Evolutionary conservation across 345 rosid genomes (phyloP).

Genomic region (Streptanthus diversifolius): DNA sequence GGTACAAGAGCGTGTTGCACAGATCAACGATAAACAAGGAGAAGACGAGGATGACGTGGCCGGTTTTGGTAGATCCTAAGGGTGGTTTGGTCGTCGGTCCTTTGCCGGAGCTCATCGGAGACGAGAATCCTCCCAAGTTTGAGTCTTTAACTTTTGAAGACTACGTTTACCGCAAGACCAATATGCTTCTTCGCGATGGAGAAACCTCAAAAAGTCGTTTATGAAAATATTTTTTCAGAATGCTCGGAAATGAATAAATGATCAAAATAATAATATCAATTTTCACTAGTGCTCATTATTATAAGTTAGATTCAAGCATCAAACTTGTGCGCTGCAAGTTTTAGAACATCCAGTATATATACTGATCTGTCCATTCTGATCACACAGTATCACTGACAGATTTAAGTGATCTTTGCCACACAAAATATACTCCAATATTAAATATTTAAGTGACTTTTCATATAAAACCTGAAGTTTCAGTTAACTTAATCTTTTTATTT

Average conservation of each 20-base stretch:
- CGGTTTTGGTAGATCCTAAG: neutral
- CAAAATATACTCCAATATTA: too few species aligned
- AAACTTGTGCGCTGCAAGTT: too few species aligned
- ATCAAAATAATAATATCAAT: too few species aligned
- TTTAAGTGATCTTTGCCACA: too few species aligned
- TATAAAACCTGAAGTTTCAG: too few species aligned
- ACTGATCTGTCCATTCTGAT: too few species aligned
- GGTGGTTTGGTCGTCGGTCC: neutral
- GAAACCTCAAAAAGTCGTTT: neutral
- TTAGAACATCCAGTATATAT: too few species aligned
- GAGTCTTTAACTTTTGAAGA: neutral
- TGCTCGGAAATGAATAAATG: neutral
- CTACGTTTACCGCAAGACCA: neutral
- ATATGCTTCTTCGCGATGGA: neutral
- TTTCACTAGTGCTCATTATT: too few species aligned
- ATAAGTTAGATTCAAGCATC: too few species aligned
- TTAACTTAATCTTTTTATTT: too few species aligned
- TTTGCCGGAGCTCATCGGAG: neutral
- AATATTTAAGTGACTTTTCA: too few species aligned
- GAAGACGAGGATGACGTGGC: constrained; percentile 2
- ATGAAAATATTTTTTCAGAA: neutral
- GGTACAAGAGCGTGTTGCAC: neutral
- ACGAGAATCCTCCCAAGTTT: constrained; percentile 8
- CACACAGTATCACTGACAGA: too few species aligned
- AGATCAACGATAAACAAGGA: neutral